These are phyloP conservation scores for Sphaerulina populicola DNA, from an alignment of 2,329 filamentous ascomycete species.

Conservation along the genomic window DNA sequence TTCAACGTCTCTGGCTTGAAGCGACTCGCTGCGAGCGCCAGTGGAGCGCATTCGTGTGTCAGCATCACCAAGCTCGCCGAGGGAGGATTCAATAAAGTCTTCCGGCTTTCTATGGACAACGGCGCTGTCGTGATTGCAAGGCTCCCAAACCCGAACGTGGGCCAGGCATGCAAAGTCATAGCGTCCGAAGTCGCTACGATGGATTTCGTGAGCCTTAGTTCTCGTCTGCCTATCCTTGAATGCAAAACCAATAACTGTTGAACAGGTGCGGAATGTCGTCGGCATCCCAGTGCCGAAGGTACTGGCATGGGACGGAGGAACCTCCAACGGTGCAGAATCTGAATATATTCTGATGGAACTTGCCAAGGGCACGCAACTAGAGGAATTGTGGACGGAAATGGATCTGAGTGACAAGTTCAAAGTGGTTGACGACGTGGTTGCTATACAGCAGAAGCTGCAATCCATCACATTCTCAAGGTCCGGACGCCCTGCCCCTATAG, in stretches of 20 bases:
- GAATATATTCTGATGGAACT: conserved; percentile 31
- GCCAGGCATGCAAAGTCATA: neutral
- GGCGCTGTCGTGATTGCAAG: conserved; percentile 12
- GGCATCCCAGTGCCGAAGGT: conserved; percentile 22
- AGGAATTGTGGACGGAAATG: conserved; percentile 26
- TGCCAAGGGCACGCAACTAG: conserved; percentile 27
- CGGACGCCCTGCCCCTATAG: too few species aligned
- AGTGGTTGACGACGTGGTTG: conserved; percentile 32
- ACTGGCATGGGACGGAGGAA: conserved; percentile 19
- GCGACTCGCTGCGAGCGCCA: conserved; percentile 27
- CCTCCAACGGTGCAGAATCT: conserved; percentile 21
- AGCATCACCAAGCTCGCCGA: conserved; percentile 31
- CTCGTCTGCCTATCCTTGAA: too few species aligned
- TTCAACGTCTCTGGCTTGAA: conserved; percentile 35
- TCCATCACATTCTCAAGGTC: conserved; percentile 34
- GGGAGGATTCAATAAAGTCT: conserved; percentile 26
- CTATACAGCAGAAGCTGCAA: conserved; percentile 33
- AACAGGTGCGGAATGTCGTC: too few species aligned
- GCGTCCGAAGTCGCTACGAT: conserved; percentile 12
- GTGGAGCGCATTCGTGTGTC: conserved; percentile 30
- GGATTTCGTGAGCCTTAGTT: conserved; percentile 1
- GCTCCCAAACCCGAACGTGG: conserved; percentile 27
- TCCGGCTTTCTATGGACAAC: conserved; percentile 25
- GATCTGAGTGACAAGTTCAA: conserved; percentile 22
- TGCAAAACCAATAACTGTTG: too few species aligned